phyloP scores from a whole-genome alignment of 2,329 filamentous ascomycete genomes.

The Hypomyces rosellus region DNA sequence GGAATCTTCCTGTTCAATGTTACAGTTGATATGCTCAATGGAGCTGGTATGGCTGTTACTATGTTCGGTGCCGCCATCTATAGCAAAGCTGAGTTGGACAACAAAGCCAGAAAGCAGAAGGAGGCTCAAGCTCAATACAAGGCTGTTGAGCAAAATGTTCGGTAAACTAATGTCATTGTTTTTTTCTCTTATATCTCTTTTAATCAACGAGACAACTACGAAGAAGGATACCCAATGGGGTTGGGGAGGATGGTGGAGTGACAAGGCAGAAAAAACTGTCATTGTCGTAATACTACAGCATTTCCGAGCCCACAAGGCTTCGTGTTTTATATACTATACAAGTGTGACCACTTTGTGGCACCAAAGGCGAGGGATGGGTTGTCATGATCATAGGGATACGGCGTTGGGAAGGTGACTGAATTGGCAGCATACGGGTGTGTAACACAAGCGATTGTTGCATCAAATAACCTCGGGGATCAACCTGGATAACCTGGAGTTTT shows the following conservation, averaged over 20 bases:
- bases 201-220: slow-evolving; percentile 4
- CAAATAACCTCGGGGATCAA: slow-evolving; percentile 3
- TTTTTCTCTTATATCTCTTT: slow-evolving; percentile 3
- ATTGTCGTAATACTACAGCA: slow-evolving; percentile 6
- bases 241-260: background rate
- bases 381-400: slow-evolving; percentile 11
- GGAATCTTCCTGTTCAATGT: slow-evolving; percentile 49
- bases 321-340: background rate
- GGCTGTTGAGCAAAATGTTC: slow-evolving; percentile 28
- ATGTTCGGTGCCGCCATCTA: slow-evolving; percentile 51
- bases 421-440: slow-evolving; percentile 7
- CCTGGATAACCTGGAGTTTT: slow-evolving; percentile 7
- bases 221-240: slow-evolving; percentile 5
- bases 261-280: background rate
- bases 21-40: slow-evolving; percentile 45
- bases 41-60: slow-evolving; percentile 49
- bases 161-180: slow-evolving; percentile 15
- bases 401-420: slow-evolving; percentile 14
- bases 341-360: background rate
- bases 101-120: slow-evolving; percentile 38
- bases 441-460: slow-evolving; percentile 3
- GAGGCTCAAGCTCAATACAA: slow-evolving; percentile 26
- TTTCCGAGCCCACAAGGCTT: background rate
- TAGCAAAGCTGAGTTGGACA: slow-evolving; percentile 50
- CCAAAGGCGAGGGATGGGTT: background rate